Conservation (phyloP, 164 flowering plant species). For the Warburgia ugandensis region DNA sequence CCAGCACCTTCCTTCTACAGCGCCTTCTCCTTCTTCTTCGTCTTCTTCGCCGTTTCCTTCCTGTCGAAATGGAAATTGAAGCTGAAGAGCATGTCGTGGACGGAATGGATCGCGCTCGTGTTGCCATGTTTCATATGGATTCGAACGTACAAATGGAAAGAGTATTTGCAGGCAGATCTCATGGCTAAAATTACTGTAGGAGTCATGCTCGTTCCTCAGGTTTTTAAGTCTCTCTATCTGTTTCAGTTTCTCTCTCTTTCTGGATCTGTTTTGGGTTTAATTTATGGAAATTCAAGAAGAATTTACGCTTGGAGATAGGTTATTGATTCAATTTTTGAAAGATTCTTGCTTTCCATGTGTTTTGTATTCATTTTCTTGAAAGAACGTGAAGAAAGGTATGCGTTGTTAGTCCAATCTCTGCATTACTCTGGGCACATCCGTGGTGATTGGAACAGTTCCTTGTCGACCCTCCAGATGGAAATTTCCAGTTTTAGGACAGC, state of each 20-base stretch:
- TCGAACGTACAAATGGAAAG: constrained; percentile 63
- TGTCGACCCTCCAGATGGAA: no score
- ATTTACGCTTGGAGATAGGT: background rate
- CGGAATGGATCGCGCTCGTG: constrained; percentile 58
- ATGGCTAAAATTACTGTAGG: constrained; percentile 86
- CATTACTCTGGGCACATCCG: no score
- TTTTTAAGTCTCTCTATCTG: constrained; percentile 6
- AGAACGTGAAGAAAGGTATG: background rate
- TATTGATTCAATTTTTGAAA: background rate
- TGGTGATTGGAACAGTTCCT: no score
- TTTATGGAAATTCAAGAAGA: background rate
- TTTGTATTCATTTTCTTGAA: background rate
- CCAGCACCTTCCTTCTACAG: constrained; percentile 52
- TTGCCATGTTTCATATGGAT: constrained; percentile 89
- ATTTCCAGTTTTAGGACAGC: no score
- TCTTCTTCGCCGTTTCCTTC: constrained; percentile 14
- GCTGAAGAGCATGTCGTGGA: constrained; percentile 37
- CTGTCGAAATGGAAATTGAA: constrained; percentile 31
- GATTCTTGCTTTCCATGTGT: background rate
- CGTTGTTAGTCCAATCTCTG: no score
- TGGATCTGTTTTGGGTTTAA: background rate
- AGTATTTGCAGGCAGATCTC: constrained; percentile 76
- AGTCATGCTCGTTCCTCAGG: constrained; percentile 99
- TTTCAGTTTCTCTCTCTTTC: background rate
- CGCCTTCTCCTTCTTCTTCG: constrained; percentile 20